Conservation (phyloP, 768 basidiomycete genomes). For the Lentinula sp. region DNA sequence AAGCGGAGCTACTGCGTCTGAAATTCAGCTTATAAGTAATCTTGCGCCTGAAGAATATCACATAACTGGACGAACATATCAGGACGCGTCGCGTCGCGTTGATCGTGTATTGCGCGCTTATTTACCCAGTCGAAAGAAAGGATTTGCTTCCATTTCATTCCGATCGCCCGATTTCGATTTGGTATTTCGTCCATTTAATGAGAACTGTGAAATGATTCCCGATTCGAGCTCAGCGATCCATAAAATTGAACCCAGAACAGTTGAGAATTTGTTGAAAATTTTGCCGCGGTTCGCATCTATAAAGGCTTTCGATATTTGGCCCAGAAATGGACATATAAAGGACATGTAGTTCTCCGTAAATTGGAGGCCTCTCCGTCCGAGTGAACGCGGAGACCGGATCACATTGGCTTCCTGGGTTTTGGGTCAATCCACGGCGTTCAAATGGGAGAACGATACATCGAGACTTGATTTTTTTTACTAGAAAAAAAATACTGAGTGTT, state of each 20-base stretch:
- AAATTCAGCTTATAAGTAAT: too few relatives aligned
- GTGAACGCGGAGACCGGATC: background rate
- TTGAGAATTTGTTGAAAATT: background rate
- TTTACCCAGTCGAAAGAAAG: background rate
- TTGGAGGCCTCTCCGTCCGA: background rate
- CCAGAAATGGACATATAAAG: background rate
- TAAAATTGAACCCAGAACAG: background rate
- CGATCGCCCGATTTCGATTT: background rate
- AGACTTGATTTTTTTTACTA: background rate
- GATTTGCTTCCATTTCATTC: background rate
- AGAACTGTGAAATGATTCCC: background rate
- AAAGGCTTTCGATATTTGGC: background rate
- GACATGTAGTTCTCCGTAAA: background rate
- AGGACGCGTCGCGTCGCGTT: background rate
- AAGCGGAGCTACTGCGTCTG: too few relatives aligned
- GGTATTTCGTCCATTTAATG: background rate
- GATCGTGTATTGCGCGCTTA: background rate
- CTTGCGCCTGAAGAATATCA: too few relatives aligned
- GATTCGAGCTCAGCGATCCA: constrained; percentile 5
- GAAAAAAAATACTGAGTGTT: background rate
- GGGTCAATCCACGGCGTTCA: background rate
- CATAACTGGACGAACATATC: too few relatives aligned
- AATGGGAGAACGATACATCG: background rate
- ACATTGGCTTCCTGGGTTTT: background rate
- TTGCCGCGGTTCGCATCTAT: background rate